Conservation (phyloP, 768 basidiomycete species). For the Podaxis mareebaensis region DNA sequence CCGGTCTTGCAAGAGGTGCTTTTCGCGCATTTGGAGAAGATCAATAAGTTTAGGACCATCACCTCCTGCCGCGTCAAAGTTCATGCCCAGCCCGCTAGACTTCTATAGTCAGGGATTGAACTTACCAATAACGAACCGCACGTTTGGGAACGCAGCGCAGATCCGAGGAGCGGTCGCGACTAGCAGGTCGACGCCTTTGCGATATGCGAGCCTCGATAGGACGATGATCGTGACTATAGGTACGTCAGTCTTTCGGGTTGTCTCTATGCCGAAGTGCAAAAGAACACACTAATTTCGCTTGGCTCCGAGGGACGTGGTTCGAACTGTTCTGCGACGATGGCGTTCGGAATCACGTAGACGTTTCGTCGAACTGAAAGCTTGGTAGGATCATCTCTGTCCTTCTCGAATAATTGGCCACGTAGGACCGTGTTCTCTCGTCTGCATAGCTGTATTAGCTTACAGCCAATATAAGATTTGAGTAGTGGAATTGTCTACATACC, state of each 20-base stretch:
- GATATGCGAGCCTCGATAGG: conserved; percentile 86
- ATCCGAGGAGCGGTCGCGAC: conserved; percentile 91
- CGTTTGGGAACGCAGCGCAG: conserved; percentile 81
- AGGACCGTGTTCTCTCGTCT: conserved; percentile 98
- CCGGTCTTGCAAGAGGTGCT: conserved; percentile 83
- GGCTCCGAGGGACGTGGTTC: conserved; percentile 55
- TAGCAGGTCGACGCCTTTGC: conserved; percentile 95
- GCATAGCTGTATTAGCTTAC: background rate
- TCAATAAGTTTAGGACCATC: conserved; percentile 96
- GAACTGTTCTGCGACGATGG: conserved; percentile 86
- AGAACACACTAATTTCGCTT: conserved; percentile 56
- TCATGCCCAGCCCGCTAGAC: background rate
- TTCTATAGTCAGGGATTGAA: background rate
- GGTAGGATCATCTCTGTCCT: conserved; percentile 42
- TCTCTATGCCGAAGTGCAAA: background rate
- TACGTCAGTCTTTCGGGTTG: conserved; percentile 1
- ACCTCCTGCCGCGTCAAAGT: conserved; percentile 56
- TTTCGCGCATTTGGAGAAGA: conserved; percentile 93
- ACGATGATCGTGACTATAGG: conserved; percentile 87
- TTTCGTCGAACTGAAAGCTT: conserved; percentile 49
- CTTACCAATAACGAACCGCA: conserved; percentile 85
- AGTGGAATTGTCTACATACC: conserved; percentile 48
- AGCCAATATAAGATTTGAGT: background rate
- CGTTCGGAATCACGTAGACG: conserved; percentile 93
- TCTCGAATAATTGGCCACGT: conserved; percentile 74